phyloP scores from a whole-genome alignment of 306 rosid species.

The Myrica gale region DNA sequence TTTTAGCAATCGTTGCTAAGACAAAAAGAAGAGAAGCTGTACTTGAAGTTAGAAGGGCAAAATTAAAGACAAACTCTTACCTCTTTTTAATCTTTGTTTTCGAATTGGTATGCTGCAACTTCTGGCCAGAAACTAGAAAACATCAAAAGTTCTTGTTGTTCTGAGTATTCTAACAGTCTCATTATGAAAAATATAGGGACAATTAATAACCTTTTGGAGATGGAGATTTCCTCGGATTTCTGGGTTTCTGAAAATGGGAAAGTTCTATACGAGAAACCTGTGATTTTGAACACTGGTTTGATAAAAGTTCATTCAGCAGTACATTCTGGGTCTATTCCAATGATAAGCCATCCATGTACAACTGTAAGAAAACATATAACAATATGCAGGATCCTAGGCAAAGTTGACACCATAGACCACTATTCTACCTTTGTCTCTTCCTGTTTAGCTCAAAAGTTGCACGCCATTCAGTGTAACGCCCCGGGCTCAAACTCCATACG shows the following conservation, averaged over 20 bases:
- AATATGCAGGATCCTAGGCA: neutral
- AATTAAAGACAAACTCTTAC: constrained; percentile 29
- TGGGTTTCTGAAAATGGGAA: constrained; percentile 58
- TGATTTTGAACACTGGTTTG: constrained; percentile 1
- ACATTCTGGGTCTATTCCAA: constrained; percentile 21
- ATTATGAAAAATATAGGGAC: constrained; percentile 18
- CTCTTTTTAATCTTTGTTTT: constrained; percentile 53
- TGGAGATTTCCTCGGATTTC: constrained; percentile 43
- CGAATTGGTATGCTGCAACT: constrained; percentile 48
- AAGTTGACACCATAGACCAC: neutral
- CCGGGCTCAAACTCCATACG: no score
- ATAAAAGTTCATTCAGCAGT: constrained; percentile 15
- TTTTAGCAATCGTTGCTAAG: constrained; percentile 20
- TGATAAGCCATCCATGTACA: constrained; percentile 7
- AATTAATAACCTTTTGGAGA: constrained; percentile 56
- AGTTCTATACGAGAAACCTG: constrained; percentile 26
- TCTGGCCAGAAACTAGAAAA: constrained; percentile 60
- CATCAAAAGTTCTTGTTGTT: constrained; percentile 14
- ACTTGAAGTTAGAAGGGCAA: constrained; percentile 19
- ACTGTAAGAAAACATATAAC: constrained; percentile 9
- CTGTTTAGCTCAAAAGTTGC: neutral
- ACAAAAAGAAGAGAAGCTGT: constrained; percentile 20
- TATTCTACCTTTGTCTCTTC: neutral
- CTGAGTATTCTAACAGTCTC: constrained; percentile 22
- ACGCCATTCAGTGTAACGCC: neutral